phyloP scores from a whole-genome alignment of 2,329 filamentous ascomycete species.

The Pleoardoris graminearum region DNA sequence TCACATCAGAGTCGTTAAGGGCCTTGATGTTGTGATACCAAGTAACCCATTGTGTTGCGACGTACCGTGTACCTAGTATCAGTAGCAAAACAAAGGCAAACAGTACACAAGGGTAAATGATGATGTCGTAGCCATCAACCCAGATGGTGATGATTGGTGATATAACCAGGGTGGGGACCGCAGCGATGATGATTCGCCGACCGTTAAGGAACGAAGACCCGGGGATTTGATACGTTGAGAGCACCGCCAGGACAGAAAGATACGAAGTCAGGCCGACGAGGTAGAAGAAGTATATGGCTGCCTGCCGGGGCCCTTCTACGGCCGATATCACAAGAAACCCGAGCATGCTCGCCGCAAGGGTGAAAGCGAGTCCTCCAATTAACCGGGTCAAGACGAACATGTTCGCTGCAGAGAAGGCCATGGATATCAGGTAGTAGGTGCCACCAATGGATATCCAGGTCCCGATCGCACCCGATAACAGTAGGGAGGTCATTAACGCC shows the following conservation, averaged over 20 bases:
- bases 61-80: slow-evolving; percentile 56
- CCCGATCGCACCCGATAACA: slow-evolving; percentile 63
- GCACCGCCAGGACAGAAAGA: slow-evolving; percentile 59
- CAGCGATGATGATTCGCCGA: slow-evolving; percentile 58
- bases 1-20: slow-evolving; percentile 55
- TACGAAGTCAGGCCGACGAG: slow-evolving; percentile 62
- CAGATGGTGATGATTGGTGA: slow-evolving; percentile 62
- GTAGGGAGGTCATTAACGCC: slow-evolving; percentile 61
- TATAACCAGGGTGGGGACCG: slow-evolving; percentile 60
- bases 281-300: slow-evolving; percentile 63
- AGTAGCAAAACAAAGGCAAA: slow-evolving; percentile 58
- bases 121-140: slow-evolving; percentile 56
- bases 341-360: slow-evolving; percentile 56
- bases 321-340: slow-evolving; percentile 56
- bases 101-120: slow-evolving; percentile 60
- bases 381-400: slow-evolving; percentile 59
- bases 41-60: slow-evolving; percentile 62
- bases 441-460: slow-evolving; percentile 67
- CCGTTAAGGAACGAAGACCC: slow-evolving; percentile 62
- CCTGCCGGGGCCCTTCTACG: slow-evolving; percentile 49
- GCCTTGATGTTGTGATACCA: slow-evolving; percentile 59
- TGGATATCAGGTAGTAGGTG: slow-evolving; percentile 63
- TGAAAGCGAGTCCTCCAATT: slow-evolving; percentile 57
- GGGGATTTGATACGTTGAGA: slow-evolving; percentile 52
- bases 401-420: slow-evolving; percentile 60